phyloP scores from a whole-genome alignment of 306 rosid species.

The Vigna angularis region DNA sequence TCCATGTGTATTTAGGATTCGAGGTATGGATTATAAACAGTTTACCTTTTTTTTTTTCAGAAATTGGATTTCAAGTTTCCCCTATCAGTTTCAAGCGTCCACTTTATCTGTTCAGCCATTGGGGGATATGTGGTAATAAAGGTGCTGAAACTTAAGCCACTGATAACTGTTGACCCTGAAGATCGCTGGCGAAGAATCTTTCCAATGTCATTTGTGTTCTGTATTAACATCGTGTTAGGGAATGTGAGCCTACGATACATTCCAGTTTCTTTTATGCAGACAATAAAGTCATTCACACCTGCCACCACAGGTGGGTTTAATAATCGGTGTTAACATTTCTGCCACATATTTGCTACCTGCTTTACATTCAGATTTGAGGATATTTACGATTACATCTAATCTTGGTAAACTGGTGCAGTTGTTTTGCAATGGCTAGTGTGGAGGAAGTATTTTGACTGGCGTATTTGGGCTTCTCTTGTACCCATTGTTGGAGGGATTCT shows the following conservation, averaged over 20 bases:
- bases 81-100: constrained; percentile 83
- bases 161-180: constrained; percentile 82
- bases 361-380: constrained; percentile 11
- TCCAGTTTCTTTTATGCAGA: constrained; percentile 99
- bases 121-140: constrained; percentile 84
- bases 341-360: constrained; percentile 12
- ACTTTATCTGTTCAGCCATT: constrained; percentile 90
- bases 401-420: constrained; percentile 61
- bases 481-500: constrained; percentile 99
- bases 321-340: constrained; percentile 16
- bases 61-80: constrained; percentile 99
- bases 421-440: constrained; percentile 93
- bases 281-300: constrained; percentile 96
- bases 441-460: constrained; percentile 93
- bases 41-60: constrained; percentile 49
- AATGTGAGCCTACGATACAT: constrained; percentile 95
- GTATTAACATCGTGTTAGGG: constrained; percentile 94
- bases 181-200: constrained; percentile 98
- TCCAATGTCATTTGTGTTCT: constrained; percentile 99
- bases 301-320: constrained; percentile 85
- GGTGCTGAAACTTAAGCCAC: constrained; percentile 87
- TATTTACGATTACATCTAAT: constrained; percentile 44
- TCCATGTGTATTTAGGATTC: constrained; percentile 27
- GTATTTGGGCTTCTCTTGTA: constrained; percentile 90
- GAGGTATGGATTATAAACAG: constrained; percentile 11